These are phyloP conservation scores for Primulina eburnea DNA, from an alignment of 257 asterid species.

Conservation along the genomic window DNA sequence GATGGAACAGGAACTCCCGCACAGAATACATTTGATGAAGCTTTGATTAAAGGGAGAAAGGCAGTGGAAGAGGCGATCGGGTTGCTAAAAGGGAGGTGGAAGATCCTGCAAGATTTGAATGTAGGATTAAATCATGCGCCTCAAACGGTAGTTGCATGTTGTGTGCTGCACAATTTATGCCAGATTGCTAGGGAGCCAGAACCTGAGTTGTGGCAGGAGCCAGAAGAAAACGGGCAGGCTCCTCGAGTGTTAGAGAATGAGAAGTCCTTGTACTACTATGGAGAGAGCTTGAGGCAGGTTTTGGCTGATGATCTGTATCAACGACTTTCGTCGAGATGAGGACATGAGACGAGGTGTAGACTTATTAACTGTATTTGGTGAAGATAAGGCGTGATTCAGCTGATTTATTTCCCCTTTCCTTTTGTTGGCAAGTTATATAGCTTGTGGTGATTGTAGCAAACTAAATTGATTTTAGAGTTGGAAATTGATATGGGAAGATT, in stretches of 20 bases:
- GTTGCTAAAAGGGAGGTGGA: conserved; percentile 95
- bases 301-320: conserved; percentile 93
- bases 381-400: conserved; percentile 34
- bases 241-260: conserved; percentile 83
- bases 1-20: conserved; percentile 69
- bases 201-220: conserved; percentile 95
- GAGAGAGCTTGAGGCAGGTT: conserved; percentile 74
- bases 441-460: conserved; percentile 15
- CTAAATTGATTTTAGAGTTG: conserved; percentile 18
- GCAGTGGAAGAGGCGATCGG: conserved; percentile 90
- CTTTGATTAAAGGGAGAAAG: conserved; percentile 70
- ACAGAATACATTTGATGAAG: conserved; percentile 86
- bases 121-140: conserved; percentile 93
- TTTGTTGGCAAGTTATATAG: conserved; percentile 15
- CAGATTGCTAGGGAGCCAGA: conserved; percentile 98
- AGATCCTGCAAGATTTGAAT: conserved; percentile 79
- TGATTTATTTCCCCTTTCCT: conserved; percentile 4
- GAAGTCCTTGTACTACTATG: conserved; percentile 66
- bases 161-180: conserved; percentile 94
- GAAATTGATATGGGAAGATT: conserved; percentile 14
- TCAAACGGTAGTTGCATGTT: conserved; percentile 91
- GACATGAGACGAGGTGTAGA: not conserved
- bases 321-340: conserved; percentile 77
- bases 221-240: conserved; percentile 77
- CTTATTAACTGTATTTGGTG: conserved; percentile 11